Base-by-base conservation (phyloP, 345 rosid genomes). In the Arabis hirsuta region DNA sequence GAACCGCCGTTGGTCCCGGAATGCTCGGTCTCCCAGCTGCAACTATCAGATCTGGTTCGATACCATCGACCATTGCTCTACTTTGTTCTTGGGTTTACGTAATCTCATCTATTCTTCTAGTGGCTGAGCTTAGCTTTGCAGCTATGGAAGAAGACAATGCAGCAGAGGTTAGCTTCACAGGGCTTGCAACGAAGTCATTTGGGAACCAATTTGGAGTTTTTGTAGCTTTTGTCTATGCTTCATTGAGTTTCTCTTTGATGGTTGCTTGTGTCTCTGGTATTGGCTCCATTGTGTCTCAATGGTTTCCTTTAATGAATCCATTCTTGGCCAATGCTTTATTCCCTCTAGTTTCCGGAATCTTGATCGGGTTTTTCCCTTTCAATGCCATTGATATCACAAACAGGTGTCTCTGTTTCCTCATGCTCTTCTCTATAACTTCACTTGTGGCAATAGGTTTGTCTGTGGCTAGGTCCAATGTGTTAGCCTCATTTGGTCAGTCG, bases 1-100 rank as follows among this genome's bases (percentile, higher is more conserved):
- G 98, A 62, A 90, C 94, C 31, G 97, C 98, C 41, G 97, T 90
- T 4, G 97, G 98, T 39, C 96, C 97, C 9, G 98, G 97, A 16
- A 90, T 90, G 94, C 82, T 89, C 47, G 92, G 92, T 50, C 86
- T 93, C 53, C 98, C 97, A 8, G 90, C 94, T 39, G 86, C 90
- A 67, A 93, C 96, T 4, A 81, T 89, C 71, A 87, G 73, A 75
- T 87, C 90, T 7, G 98, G 97, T 13, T 81, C 97, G 5, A 65
- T 87, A 65, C 93, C 94, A 41, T 88, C 97, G 10, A 84, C 85
- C 39, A 41, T 87, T 2, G 78, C 81, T 47, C 82, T 93, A 68
- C 75, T 90, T 75, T 78, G 87, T 53, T 87, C 90, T 34, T 89
- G 97, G 98, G 81, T 89, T 62, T 93, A 90, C 79, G 97, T 87